These are phyloP conservation scores for Proteromonas lacertae DNA, from an alignment of 352 stramenopile species.

Conservation along the genomic window DNA sequence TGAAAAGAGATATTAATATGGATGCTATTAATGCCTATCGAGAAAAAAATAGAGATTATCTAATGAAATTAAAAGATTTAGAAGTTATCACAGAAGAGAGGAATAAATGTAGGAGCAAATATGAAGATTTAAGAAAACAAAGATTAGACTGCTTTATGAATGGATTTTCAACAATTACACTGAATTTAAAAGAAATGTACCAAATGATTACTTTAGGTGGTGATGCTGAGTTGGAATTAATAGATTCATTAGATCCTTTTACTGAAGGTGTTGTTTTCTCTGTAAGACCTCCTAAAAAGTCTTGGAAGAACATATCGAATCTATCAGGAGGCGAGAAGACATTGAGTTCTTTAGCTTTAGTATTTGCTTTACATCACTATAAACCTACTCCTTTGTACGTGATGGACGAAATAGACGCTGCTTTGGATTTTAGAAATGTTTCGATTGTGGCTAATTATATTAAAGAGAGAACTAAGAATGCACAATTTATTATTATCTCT, in stretches of 20 bases:
- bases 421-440: constrained; percentile 94
- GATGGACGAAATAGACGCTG: constrained; percentile 66
- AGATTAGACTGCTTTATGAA: constrained; percentile 95
- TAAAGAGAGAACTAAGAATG: constrained; percentile 92
- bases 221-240: constrained; percentile 90
- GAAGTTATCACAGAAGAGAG: constrained; percentile 56
- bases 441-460: constrained; percentile 99
- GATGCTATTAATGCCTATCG: constrained; percentile 45
- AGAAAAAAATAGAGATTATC: constrained; percentile 3
- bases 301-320: constrained; percentile 98
- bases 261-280: constrained; percentile 78
- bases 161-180: constrained; percentile 83
- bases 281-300: constrained; percentile 93
- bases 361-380: constrained; percentile 98
- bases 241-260: constrained; percentile 95
- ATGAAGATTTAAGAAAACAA: constrained; percentile 76
- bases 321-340: constrained; percentile 95
- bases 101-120: constrained; percentile 54
- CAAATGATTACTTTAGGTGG: constrained; percentile 74
- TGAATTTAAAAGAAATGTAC: constrained; percentile 99
- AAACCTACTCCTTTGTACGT: constrained; percentile 96
- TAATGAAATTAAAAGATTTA: constrained; percentile 55
- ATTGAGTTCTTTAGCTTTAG: constrained; percentile 79
- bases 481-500: constrained; percentile 98
- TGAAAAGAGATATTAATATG: constrained; percentile 30